Base-by-base conservation (phyloP, 2,329 filamentous ascomycete genomes). In the Aspergillus pseudonomiae region DNA sequence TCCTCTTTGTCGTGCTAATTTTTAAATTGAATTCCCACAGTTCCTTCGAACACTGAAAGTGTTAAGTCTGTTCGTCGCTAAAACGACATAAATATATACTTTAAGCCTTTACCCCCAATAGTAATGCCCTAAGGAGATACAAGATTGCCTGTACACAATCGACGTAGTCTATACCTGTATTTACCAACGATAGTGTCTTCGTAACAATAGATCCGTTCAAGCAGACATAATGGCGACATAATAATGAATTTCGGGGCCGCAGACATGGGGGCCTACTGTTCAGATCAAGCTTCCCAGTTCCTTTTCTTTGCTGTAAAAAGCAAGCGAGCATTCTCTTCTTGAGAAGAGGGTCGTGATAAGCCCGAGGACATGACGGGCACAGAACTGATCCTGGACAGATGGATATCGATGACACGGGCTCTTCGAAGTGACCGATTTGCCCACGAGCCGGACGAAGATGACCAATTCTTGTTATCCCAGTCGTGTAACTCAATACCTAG, bases 271-370 rank as follows among this genome's bases (percentile, higher is more conserved):
- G 14, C 6, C 32, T 6, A 41, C 39, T 26, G 9, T 50, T 24
- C 6, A 32, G 48, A 10, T 55, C 62, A 75, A 39, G 74, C 67
- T 62, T 76, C 76, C 77, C 77, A 78, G 55, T 75, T 74, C 43
- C 75, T 68, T 43, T 70, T 75, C 65, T 70, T 72, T 32, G 76
- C 73, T 4, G 76, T 78, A 53, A 79, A 79, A 7, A 79, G 63
- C 7, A 77, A 59, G 34, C 71, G 65, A 9, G 74, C 76, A 61
- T 77, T 71, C 45, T 76, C 73, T 50, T 72, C 73, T n/a, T 68
- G 67, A 6, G 66, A 68, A 24, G 53, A 55, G n/a, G 60, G 34
- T 28, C 59, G 66, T 36, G 57, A 58, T 16, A 59, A 32, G 9
- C 67, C 68, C 19, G 62, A 59, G 4, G 68, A 62, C 60, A 68